Conservation (phyloP, 2,329 filamentous ascomycete species). For the Falciphora oryzae region DNA sequence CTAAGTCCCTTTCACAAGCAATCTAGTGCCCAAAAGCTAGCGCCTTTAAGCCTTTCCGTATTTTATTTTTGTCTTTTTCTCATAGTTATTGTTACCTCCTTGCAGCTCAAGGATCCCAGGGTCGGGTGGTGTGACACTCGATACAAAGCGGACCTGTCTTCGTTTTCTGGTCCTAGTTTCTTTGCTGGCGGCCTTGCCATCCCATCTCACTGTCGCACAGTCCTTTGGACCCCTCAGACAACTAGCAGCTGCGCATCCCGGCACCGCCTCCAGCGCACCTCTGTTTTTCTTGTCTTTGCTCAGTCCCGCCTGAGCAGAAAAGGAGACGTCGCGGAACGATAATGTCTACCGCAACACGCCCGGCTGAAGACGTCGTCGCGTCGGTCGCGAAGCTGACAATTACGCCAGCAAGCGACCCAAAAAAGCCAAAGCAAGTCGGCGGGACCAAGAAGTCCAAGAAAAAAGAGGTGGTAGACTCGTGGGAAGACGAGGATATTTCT, state of each 20-base stretch:
- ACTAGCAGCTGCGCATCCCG: background rate
- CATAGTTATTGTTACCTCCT: background rate
- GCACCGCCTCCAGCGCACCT: background rate
- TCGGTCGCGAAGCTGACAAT: slow-evolving; percentile 26
- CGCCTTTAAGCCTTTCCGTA: background rate
- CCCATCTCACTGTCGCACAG: background rate
- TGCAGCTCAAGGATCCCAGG: background rate
- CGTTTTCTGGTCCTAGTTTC: background rate
- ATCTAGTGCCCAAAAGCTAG: background rate
- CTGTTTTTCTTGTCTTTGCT: background rate
- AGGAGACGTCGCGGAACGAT: background rate
- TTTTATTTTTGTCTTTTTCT: background rate
- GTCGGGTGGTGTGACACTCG: background rate
- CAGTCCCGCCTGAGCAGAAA: background rate
- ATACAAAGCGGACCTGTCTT: background rate
- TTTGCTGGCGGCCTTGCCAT: background rate
- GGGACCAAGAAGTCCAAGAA: slow-evolving; percentile 20
- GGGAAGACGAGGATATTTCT: slow-evolving; percentile 65
- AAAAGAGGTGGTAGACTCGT: slow-evolving; percentile 57
- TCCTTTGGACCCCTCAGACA: background rate
- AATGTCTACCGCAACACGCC: slow-evolving; percentile 8
- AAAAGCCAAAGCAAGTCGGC: slow-evolving; percentile 19
- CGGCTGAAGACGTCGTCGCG: slow-evolving; percentile 14
- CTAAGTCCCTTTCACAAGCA: background rate
- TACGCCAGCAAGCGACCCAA: slow-evolving; percentile 13